Percentiles rank a stretch among this genome's conserved stretches.
These are phyloP conservation scores for Arachnomyces sp. DNA, from an alignment of 2,329 filamentous ascomycete species.

Conservation along the genomic window DNA sequence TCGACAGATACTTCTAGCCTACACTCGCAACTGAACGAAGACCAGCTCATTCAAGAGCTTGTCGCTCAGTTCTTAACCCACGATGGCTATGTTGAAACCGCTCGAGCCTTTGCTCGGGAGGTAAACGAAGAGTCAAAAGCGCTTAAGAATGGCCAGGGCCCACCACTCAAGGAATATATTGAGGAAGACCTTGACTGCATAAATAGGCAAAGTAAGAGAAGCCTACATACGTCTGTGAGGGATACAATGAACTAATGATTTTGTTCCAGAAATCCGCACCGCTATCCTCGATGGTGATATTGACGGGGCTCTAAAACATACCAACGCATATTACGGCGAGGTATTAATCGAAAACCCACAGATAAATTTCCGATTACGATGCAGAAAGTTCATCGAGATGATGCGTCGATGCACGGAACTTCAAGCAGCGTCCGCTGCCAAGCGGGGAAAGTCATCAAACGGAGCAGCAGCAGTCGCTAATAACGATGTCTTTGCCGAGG, in stretches of 20 bases:
- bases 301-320: slow-evolving; percentile 78
- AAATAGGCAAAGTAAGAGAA: slow-evolving; percentile 66
- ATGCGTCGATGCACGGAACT: slow-evolving; percentile 66
- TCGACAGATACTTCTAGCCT: slow-evolving; percentile 50
- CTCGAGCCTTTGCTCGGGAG: slow-evolving; percentile 77
- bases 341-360: slow-evolving; percentile 73
- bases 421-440: slow-evolving; percentile 40
- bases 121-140: slow-evolving; percentile 65
- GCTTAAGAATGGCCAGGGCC: slow-evolving; percentile 49
- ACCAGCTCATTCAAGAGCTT: slow-evolving; percentile 70
- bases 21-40: slow-evolving; percentile 60
- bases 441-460: slow-evolving; percentile 31
- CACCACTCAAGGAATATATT: slow-evolving; percentile 51
- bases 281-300: slow-evolving; percentile 89
- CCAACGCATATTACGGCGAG: slow-evolving; percentile 65
- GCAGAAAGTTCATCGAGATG: slow-evolving; percentile 93
- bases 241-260: not conserved
- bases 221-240: not conserved
- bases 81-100: slow-evolving; percentile 91
- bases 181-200: slow-evolving; percentile 79
- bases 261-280: slow-evolving; percentile 62
- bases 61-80: slow-evolving; percentile 86
- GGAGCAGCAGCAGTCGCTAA: slow-evolving; percentile 33
- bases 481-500: slow-evolving; percentile 39
- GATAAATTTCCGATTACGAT: slow-evolving; percentile 79